These are phyloP conservation scores for Syzygium grande DNA, from an alignment of 345 rosid genomes.

Conservation along the genomic window DNA sequence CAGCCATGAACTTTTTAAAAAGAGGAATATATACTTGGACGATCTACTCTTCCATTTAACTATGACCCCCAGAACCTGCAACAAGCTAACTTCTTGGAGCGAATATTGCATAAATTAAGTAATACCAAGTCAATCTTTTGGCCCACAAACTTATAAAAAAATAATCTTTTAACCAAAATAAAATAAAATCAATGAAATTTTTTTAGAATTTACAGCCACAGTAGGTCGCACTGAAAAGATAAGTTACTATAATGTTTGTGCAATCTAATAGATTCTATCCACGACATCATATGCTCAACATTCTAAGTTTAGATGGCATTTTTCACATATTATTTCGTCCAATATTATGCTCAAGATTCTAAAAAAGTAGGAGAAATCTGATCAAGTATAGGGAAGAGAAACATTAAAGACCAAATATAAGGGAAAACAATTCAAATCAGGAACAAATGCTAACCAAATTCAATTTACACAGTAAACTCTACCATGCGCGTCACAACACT, in stretches of 20 bases:
- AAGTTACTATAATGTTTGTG: not conserved
- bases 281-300: accelerated
- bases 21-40: not conserved
- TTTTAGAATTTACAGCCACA: not conserved
- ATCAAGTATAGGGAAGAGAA: not conserved
- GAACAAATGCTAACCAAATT: not conserved
- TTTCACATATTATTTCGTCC: not conserved
- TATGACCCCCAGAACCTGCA: not conserved
- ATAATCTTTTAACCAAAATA: not conserved
- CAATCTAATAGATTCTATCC: not conserved
- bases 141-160: not conserved
- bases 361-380: not conserved
- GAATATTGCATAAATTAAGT: not conserved
- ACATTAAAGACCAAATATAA: not conserved
- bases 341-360: not conserved
- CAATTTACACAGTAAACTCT: not conserved
- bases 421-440: not conserved
- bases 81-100: not conserved
- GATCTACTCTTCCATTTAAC: not conserved
- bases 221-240: not conserved
- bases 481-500: not conserved
- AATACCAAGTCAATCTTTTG: not conserved
- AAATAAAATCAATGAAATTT: not conserved
- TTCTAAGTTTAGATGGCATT: not conserved
- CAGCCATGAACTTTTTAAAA: not conserved